Evolutionary conservation across 495 filamentous ascomycete species (phyloP).

Genomic region (Penicillium paradoxum): DNA sequence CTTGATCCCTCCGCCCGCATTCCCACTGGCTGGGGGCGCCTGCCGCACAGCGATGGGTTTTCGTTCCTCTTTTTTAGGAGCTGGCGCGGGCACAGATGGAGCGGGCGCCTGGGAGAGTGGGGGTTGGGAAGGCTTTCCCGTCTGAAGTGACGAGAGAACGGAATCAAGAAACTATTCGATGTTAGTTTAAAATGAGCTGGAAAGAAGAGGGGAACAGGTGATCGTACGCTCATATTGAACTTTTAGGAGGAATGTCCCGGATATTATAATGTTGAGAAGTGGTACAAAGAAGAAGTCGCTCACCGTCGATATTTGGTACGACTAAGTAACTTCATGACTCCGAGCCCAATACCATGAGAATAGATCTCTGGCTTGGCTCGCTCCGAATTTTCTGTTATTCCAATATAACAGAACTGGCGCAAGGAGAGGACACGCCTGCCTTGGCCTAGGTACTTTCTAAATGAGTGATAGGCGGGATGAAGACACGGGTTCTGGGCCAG

Average conservation of each 20-base stretch:
- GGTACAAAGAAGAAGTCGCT: conserved; percentile 23
- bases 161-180: conserved; percentile 51
- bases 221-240: conserved; percentile 47
- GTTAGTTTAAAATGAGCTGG: conserved; percentile 18
- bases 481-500: not conserved
- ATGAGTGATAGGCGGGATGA: not conserved
- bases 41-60: conserved; percentile 13
- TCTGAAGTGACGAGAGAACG: conserved; percentile 50
- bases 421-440: not conserved
- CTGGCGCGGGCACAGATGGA: conserved; percentile 23
- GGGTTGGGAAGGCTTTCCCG: conserved; percentile 35
- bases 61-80: conserved; percentile 24
- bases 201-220: not conserved
- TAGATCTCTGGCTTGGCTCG: conserved; percentile 12
- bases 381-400: not conserved
- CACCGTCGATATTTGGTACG: conserved; percentile 44
- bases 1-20: conserved; percentile 30
- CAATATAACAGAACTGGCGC: not conserved
- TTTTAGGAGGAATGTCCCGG: not conserved
- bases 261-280: not conserved
- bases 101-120: conserved; percentile 29
- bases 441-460: not conserved
- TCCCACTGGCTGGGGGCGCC: conserved; percentile 16
- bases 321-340: conserved; percentile 47
- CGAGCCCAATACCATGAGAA: conserved; percentile 26